These are phyloP conservation scores for Suillus placidus DNA, from an alignment of 768 basidiomycete species.

Conservation along the genomic window DNA sequence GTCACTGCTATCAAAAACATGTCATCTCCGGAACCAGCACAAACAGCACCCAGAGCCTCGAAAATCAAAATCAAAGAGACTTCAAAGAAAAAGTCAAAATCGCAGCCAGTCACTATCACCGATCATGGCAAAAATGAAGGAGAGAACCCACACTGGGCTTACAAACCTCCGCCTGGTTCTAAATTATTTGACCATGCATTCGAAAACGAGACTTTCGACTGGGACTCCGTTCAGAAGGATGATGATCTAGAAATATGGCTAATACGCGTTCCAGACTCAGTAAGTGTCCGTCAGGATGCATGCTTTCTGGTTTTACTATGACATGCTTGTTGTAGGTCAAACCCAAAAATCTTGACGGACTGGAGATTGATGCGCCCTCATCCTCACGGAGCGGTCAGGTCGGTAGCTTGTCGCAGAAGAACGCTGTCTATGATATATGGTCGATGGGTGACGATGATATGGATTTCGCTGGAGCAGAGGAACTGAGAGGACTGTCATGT, in stretches of 20 bases:
- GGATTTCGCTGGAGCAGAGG: conserved; percentile 55
- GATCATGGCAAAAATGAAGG: conserved; percentile 54
- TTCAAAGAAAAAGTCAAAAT: conserved; percentile 17
- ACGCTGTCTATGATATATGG: conserved; percentile 67
- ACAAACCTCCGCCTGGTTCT: conserved; percentile 58
- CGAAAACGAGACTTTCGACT: conserved; percentile 61
- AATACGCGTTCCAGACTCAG: conserved; percentile 67
- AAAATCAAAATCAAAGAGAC: conserved; percentile 21
- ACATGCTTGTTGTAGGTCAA: conserved; percentile 51
- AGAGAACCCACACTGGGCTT: conserved; percentile 58
- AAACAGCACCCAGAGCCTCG: conserved; percentile 8
- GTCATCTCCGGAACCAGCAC: conserved; percentile 25
- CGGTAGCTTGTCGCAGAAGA: conserved; percentile 56
- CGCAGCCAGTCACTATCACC: conserved; percentile 12
- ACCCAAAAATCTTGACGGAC: conserved; percentile 59
- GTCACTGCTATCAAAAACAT: conserved; percentile 18
- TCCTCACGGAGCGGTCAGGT: conserved; percentile 44
- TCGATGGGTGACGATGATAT: conserved; percentile 48
- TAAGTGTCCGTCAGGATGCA: conserved; percentile 37
- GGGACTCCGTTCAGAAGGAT: conserved; percentile 61
- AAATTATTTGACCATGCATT: conserved; percentile 47
- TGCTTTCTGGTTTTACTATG: neutral
- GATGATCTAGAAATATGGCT: conserved; percentile 70
- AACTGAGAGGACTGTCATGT: conserved; percentile 61
- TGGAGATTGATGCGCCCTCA: conserved; percentile 49